phyloP scores from a whole-genome alignment of 768 basidiomycete species.

The Arthromyces matolae region DNA sequence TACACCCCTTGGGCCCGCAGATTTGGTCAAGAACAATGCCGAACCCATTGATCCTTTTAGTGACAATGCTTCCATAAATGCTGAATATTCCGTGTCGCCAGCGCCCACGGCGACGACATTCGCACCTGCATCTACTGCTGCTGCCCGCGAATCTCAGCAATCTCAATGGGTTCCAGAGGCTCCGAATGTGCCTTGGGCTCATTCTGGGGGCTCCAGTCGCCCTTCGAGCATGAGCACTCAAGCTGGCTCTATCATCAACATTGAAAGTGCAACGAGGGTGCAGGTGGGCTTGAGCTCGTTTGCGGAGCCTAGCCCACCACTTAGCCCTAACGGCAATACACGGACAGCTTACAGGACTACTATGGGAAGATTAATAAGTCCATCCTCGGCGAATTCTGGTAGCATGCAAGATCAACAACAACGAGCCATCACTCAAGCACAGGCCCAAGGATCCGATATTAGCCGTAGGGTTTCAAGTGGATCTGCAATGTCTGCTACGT shows the following conservation, averaged over 20 bases:
- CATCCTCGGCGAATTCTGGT: constrained; percentile 30
- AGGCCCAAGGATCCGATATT: constrained; percentile 50
- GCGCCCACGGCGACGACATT: constrained; percentile 40
- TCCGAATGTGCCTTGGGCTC: constrained; percentile 41
- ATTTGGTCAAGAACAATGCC: constrained; percentile 58
- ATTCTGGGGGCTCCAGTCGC: constrained; percentile 38
- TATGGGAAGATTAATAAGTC: constrained; percentile 57
- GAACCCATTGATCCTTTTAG: constrained; percentile 62
- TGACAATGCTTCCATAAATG: constrained; percentile 45
- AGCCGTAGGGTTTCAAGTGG: constrained; percentile 57
- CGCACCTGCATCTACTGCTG: constrained; percentile 25
- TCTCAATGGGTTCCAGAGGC: constrained; percentile 36
- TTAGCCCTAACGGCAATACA: constrained; percentile 34
- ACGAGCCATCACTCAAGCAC: constrained; percentile 55
- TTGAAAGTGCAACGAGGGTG: constrained; percentile 65
- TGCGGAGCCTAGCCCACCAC: too few species aligned
- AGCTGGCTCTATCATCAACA: constrained; percentile 54
- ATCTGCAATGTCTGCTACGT: constrained; percentile 63
- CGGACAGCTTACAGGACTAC: constrained; percentile 56
- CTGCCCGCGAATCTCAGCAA: constrained; percentile 25
- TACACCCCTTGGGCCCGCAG: constrained; percentile 68
- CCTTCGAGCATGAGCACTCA: constrained; percentile 64
- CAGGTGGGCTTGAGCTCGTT: constrained; percentile 56
- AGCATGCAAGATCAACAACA: constrained; percentile 66
- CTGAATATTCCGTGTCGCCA: constrained; percentile 34